Evolutionary conservation across 83 land plant genomes (phyloP).

Genomic region (Picea abies): DNA sequence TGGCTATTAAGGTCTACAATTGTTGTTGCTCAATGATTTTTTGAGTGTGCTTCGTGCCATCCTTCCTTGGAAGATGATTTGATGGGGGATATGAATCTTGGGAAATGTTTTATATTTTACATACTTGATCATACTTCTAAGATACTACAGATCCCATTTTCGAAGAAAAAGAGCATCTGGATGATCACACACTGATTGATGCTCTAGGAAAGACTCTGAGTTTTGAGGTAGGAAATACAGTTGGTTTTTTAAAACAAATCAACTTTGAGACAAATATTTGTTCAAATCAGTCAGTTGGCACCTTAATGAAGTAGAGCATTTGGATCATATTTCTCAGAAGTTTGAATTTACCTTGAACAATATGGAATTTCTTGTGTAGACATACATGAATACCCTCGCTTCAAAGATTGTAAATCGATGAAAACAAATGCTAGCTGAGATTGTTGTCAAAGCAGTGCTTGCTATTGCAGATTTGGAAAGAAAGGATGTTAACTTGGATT

Average conservation of each 20-base stretch:
- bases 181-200: conserved; percentile 24
- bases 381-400: no score
- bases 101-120: conserved; percentile 25
- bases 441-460: no score
- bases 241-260: conserved; percentile 18
- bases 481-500: no score
- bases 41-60: conserved; percentile 17
- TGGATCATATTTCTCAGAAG: no score
- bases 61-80: neutral
- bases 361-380: no score
- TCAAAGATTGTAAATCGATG: no score
- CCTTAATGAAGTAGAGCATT: neutral
- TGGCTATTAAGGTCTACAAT: conserved; percentile 55
- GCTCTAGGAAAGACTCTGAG: conserved; percentile 28
- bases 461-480: no score
- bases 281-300: neutral
- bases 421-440: no score
- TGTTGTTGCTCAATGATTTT: conserved; percentile 19
- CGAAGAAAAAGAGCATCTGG: neutral
- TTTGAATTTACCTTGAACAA: no score
- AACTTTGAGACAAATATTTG: neutral
- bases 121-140: conserved; percentile 55
- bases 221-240: conserved; percentile 21
- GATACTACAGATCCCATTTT: conserved; percentile 16
- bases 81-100: neutral